Conservation (phyloP, 768 basidiomycete genomes). For the Cyclocybe cylindracea region DNA sequence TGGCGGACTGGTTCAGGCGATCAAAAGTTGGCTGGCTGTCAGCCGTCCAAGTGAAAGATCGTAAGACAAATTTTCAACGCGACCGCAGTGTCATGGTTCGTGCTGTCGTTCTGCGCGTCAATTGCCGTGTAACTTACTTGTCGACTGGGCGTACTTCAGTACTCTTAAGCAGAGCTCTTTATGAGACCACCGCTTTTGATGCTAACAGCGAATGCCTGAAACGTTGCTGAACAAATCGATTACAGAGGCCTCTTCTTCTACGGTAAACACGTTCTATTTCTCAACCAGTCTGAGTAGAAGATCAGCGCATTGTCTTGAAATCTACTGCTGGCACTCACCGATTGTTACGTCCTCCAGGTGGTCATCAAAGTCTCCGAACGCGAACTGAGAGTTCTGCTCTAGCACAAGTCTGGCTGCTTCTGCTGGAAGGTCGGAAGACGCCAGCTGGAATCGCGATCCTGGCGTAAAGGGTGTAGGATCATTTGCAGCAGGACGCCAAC, state of each 20-base stretch:
- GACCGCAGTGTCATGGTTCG: too few species aligned
- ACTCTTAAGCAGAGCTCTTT: too few species aligned
- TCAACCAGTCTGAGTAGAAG: slow-evolving; percentile 40
- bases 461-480: slow-evolving; percentile 42
- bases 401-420: slow-evolving; percentile 51
- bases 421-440: slow-evolving; percentile 42
- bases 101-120: too few species aligned
- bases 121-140: too few species aligned
- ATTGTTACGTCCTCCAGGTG: slow-evolving; percentile 74
- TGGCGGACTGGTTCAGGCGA: too few species aligned
- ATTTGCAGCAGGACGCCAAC: slow-evolving; percentile 49
- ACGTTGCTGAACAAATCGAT: too few species aligned
- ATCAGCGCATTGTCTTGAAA: neutral
- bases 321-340: slow-evolving; percentile 28
- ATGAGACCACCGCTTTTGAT: too few species aligned
- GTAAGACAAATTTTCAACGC: too few species aligned
- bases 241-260: neutral
- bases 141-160: too few species aligned
- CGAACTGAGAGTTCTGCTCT: slow-evolving; percentile 49
- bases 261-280: slow-evolving; percentile 38
- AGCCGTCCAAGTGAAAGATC: too few species aligned
- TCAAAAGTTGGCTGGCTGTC: too few species aligned
- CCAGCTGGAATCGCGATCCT: slow-evolving; percentile 48
- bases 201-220: too few species aligned
- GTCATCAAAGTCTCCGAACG: slow-evolving; percentile 82